Evolutionary conservation across 169 alveolate species (phyloP).

Genomic region (Cyclospora cayetanensis): DNA sequence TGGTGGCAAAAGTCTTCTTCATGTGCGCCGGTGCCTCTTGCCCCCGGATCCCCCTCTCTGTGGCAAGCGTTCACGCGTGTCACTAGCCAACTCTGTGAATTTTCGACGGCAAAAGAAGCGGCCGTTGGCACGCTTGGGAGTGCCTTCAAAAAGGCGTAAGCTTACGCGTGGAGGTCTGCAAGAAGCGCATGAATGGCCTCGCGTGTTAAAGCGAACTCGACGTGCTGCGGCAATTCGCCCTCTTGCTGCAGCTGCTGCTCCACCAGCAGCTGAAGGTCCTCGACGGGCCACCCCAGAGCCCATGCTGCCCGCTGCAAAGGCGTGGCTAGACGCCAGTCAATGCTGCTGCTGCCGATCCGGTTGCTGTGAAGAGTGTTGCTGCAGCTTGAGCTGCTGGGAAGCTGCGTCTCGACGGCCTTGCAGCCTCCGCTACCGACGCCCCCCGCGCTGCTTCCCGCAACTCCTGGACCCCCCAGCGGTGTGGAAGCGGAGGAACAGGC

Average conservation of each 20-base stretch:
- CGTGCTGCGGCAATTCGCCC: slow-evolving; percentile 3
- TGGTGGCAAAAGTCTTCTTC: too few species aligned
- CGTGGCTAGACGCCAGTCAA: neutral
- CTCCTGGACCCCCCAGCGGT: neutral
- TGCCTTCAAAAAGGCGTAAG: too few species aligned
- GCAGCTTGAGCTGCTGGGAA: neutral
- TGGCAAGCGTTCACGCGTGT: too few species aligned
- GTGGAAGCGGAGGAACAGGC: neutral
- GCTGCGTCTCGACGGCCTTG: neutral
- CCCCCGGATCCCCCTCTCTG: too few species aligned
- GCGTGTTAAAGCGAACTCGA: neutral
- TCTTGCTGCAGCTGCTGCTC: neutral
- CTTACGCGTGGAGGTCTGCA: neutral
- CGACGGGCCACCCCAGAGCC: neutral
- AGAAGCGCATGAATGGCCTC: neutral
- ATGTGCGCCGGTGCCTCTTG: too few species aligned
- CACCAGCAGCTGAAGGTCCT: neutral
- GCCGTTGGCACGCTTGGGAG: too few species aligned
- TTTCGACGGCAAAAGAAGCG: too few species aligned
- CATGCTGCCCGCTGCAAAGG: neutral
- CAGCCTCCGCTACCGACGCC: neutral
- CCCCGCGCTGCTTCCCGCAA: neutral
- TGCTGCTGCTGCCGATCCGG: slow-evolving; percentile 1
- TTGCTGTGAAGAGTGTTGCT: neutral
- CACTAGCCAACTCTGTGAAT: too few species aligned